These are phyloP conservation scores for Solanum virginianum DNA, from an alignment of 257 asterid species.

Conservation along the genomic window DNA sequence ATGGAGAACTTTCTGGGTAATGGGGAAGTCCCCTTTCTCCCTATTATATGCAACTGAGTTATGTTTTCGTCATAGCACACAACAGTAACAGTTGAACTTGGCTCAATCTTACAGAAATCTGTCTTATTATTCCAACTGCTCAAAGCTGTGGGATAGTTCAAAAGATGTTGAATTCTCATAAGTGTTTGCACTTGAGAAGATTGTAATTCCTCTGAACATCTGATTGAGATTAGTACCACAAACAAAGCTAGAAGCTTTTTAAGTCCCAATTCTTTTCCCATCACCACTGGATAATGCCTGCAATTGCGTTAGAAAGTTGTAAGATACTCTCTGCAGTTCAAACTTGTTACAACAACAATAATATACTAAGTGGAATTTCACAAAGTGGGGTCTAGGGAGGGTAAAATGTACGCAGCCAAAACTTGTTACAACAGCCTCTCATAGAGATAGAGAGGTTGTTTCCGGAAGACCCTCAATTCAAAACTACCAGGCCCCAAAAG, in stretches of 20 bases:
- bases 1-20: slow-evolving; percentile 56
- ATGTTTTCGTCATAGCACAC: slow-evolving; percentile 61
- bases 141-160: slow-evolving; percentile 38
- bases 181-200: slow-evolving; percentile 44
- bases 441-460: no score
- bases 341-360: background rate
- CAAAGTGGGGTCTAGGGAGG: no score
- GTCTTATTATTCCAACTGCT: slow-evolving; percentile 32
- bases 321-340: background rate
- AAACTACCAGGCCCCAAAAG: no score
- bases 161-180: slow-evolving; percentile 30
- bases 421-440: no score
- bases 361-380: no score
- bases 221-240: slow-evolving; percentile 18
- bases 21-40: slow-evolving; percentile 18
- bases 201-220: slow-evolving; percentile 31
- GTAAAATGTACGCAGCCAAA: no score
- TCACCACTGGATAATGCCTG: background rate
- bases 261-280: background rate
- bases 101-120: slow-evolving; percentile 53
- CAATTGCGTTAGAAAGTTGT: background rate
- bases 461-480: no score
- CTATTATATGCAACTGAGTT: slow-evolving; percentile 76
- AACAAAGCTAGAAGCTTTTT: slow-evolving; percentile 8
- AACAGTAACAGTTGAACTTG: slow-evolving; percentile 38